Conservation (phyloP, 805 yeast species). For the Yarrowia sp. region DNA sequence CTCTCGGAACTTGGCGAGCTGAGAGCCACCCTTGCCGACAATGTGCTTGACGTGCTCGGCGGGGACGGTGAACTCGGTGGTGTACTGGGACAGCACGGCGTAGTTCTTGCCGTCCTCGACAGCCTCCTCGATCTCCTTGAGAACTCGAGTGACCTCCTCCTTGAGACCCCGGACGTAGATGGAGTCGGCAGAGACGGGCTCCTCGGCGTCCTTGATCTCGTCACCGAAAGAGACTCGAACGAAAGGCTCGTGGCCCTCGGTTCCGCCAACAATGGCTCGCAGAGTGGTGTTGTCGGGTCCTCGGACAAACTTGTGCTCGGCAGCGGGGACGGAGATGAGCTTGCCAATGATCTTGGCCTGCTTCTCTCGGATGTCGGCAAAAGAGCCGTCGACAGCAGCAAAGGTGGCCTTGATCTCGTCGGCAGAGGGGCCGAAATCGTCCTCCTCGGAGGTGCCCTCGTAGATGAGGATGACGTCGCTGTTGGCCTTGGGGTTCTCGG, state of each 20-base stretch:
- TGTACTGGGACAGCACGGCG: conserved; percentile 47
- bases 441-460: conserved; percentile 45
- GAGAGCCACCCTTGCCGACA: conserved; percentile 86
- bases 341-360: conserved; percentile 53
- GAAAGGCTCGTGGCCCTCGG: conserved; percentile 44
- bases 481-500: conserved; percentile 44
- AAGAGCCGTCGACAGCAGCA: conserved; percentile 48
- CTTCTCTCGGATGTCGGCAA: conserved; percentile 58
- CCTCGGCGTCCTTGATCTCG: conserved; percentile 40
- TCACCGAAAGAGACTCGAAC: conserved; percentile 37
- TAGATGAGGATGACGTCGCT: conserved; percentile 54
- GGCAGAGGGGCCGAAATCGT: conserved; percentile 70
- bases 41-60: conserved; percentile 66
- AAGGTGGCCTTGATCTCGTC: conserved; percentile 59
- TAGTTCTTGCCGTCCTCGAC: conserved; percentile 56
- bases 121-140: conserved; percentile 51
- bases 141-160: conserved; percentile 55
- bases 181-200: conserved; percentile 45
- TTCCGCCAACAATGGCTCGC: conserved; percentile 42
- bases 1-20: conserved; percentile 63
- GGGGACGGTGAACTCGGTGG: conserved; percentile 60
- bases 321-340: conserved; percentile 51
- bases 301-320: conserved; percentile 56
- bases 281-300: conserved; percentile 65
- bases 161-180: conserved; percentile 70